These are phyloP conservation scores for Ascochyta pisi DNA, from an alignment of 2,329 filamentous ascomycete genomes.

Conservation along the genomic window DNA sequence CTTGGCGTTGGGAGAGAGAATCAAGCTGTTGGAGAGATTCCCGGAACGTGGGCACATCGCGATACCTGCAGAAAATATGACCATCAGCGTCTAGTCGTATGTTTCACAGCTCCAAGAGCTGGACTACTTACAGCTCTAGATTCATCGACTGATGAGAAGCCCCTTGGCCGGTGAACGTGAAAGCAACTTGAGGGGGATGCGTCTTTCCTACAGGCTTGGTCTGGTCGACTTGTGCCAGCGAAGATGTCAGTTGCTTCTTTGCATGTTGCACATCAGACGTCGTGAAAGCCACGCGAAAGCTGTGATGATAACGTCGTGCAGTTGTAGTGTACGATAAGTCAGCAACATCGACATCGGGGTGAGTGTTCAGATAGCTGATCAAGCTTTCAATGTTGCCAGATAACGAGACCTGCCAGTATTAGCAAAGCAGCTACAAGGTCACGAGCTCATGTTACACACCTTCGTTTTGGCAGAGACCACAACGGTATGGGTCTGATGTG, in stretches of 20 bases:
- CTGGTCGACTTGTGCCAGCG: no score
- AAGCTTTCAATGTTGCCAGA: conserved; percentile 16
- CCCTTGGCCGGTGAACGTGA: conserved; percentile 51
- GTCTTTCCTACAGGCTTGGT: no score
- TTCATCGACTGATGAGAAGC: no score
- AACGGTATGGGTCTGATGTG: no score
- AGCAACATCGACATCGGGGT: conserved; percentile 7
- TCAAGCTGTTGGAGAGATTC: neutral
- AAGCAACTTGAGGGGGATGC: conserved; percentile 29
- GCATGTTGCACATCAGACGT: no score
- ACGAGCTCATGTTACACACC: no score
- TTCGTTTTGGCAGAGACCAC: no score
- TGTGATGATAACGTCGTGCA: conserved; percentile 26
- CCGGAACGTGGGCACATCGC: neutral
- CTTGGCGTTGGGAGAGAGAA: neutral
- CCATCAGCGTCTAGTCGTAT: no score
- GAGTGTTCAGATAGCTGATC: conserved; percentile 8
- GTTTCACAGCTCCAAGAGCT: no score
- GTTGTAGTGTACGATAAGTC: conserved; percentile 28
- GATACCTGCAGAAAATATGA: no score
- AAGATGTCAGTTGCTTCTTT: no score
- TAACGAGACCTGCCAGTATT: conserved; percentile 3
- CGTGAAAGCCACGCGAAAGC: conserved; percentile 15
- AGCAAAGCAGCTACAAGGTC: neutral
- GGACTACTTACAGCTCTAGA: no score